Conservation (phyloP, 1,284 basidiomycete species). For the Quambalaria eucalypti region DNA sequence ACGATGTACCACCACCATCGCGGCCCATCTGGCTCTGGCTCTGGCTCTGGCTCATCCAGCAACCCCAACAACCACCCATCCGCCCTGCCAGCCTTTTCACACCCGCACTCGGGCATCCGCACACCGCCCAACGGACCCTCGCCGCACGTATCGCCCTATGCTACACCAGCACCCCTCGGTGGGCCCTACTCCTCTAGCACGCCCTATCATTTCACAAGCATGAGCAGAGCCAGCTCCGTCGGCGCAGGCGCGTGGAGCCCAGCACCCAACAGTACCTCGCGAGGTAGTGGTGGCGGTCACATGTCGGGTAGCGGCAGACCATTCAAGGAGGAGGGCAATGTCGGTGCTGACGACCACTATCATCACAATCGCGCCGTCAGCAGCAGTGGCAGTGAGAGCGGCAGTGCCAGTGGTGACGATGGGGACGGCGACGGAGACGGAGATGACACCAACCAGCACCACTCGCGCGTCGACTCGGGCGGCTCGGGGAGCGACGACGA, state of each 20-base stretch:
- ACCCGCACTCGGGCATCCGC: conserved; percentile 1
- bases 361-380: too few species aligned
- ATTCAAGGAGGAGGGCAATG: conserved; percentile 11
- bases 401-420: conserved; percentile 10
- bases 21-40: too few species aligned
- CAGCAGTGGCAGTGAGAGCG: too few species aligned
- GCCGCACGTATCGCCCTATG: neutral
- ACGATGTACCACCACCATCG: too few species aligned
- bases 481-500: too few species aligned
- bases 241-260: neutral
- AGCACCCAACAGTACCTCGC: neutral
- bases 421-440: neutral
- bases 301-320: neutral
- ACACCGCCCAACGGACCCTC: conserved; percentile 1
- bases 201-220: neutral
- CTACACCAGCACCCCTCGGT: neutral
- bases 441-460: too few species aligned
- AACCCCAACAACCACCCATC: too few species aligned
- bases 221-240: neutral
- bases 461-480: too few species aligned
- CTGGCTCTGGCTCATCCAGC: too few species aligned
- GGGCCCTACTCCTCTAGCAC: neutral
- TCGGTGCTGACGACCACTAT: too few species aligned
- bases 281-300: neutral
- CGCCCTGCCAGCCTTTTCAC: neutral